A percentile compares a stretch with the other conserved stretches of the same genome.
Conservation (phyloP, 306 rosid species). For the Cyamopsis tetragonoloba region DNA sequence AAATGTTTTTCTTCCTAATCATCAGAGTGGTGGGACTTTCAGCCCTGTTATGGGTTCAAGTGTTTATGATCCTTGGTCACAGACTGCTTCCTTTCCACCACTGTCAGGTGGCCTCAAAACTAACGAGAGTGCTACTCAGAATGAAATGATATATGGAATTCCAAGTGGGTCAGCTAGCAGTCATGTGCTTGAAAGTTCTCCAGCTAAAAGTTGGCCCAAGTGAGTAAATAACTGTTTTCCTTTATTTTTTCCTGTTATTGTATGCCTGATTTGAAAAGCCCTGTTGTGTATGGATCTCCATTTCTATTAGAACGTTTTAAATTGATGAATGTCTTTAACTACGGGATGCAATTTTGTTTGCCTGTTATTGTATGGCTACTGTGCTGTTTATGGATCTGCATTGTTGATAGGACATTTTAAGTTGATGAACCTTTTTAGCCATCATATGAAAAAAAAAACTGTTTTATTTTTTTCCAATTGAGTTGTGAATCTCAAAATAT, state of each 20-base stretch:
- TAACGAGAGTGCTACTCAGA: constrained; percentile 58
- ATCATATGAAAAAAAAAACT: not conserved
- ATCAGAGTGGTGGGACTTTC: constrained; percentile 63
- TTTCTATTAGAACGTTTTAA: constrained; percentile 10
- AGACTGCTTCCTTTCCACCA: constrained; percentile 67
- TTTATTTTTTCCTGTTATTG: not conserved
- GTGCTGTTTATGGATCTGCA: too few species aligned
- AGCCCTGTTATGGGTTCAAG: constrained; percentile 55
- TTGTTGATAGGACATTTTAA: too few species aligned
- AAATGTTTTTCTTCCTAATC: constrained; percentile 63
- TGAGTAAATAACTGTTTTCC: constrained; percentile 46
- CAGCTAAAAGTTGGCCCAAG: constrained; percentile 73
- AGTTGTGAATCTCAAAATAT: not conserved
- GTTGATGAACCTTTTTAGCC: constrained; percentile 7
- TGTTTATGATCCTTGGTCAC: constrained; percentile 82
- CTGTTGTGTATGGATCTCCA: constrained; percentile 16
- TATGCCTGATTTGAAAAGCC: not conserved
- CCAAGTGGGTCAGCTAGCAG: constrained; percentile 51
- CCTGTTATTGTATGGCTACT: too few species aligned
- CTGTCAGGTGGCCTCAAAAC: constrained; percentile 52
- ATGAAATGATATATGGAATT: constrained; percentile 65
- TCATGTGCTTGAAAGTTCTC: constrained; percentile 62
- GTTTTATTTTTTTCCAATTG: not conserved
- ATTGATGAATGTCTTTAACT: too few species aligned
- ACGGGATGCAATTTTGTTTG: too few species aligned